Base-by-base conservation (phyloP, 352 stramenopile species). In the Pythium aquatile region DNA sequence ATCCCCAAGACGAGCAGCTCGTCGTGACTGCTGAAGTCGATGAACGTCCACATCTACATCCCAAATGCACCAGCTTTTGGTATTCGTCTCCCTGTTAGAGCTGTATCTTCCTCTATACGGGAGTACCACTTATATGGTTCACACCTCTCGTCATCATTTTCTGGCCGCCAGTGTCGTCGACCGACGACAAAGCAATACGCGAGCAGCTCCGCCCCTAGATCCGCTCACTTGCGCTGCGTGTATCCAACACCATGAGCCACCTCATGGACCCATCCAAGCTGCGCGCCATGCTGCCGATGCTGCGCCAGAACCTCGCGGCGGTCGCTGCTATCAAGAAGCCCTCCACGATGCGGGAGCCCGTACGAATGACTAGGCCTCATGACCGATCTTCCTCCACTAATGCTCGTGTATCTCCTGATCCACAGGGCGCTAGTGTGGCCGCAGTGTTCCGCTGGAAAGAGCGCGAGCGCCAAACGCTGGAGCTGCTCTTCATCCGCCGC, bases 391-490 rank as follows among this genome's bases (percentile, higher is more conserved):
- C 48, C 2, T n/a, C 16, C 11, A 17, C 9, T 44, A 26, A 42
- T 49, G 2, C 13, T 39, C 17, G 5, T 46, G 10, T 9, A 8
- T 0, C 20, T 32, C 6, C 47, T 54, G 46, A 30, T 17, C 11
- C 14, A 3, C 61, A 94, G 86, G 69, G 74, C 33, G 86, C 86
- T 24, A 91, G 84, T 48, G 86, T 94, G 29, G 86, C 86, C 2
- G 86, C 86, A 1, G 74, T 94, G 32, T 93, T 94, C 62, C 86
- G 86, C 10, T 91, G 79, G 83, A 79, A 79, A n/a, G 79, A 90
- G 58, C 77, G 77, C 47, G 74, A 88, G 64, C 74, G 86, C 44
- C 69, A 44, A 13, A 84, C 81, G 54, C 71, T 95, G 0, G 77
- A 95, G 61, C 58, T 95, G 55, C 72, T 95, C 26, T 85, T 93